These are phyloP conservation scores for Haberlea rhodopensis DNA, from an alignment of 257 asterid species.

Conservation along the genomic window DNA sequence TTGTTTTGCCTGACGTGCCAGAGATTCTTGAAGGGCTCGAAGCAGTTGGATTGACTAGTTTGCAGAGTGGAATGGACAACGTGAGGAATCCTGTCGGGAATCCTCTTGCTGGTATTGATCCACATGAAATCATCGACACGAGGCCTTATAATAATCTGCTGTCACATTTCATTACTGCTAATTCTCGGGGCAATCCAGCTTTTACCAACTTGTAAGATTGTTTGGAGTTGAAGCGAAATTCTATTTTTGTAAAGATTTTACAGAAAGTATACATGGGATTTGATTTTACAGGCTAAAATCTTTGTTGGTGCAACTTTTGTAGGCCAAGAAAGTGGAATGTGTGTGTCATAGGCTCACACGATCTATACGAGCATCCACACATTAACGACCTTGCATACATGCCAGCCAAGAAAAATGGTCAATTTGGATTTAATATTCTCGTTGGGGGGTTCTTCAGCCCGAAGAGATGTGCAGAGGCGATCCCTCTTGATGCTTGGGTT, in stretches of 20 bases:
- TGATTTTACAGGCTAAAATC: not conserved
- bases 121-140: constrained; percentile 82
- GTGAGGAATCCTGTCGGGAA: constrained; percentile 95
- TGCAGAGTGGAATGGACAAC: constrained; percentile 99
- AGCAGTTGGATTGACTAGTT: constrained; percentile 83
- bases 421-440: constrained; percentile 80
- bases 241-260: not conserved
- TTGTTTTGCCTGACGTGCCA: constrained; percentile 79
- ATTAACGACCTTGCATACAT: constrained; percentile 95
- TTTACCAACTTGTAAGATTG: constrained; percentile 76
- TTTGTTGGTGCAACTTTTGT: constrained; percentile 21
- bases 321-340: constrained; percentile 99
- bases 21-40: constrained; percentile 77
- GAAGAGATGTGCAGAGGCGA: constrained; percentile 90
- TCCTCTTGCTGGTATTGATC: constrained; percentile 96
- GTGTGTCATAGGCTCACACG: constrained; percentile 89
- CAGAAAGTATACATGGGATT: not conserved
- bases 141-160: constrained; percentile 78
- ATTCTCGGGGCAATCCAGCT: constrained; percentile 80
- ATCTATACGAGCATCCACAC: constrained; percentile 97
- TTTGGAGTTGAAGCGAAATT: too few relatives aligned
- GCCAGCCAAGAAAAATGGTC: constrained; percentile 80
- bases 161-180: constrained; percentile 77
- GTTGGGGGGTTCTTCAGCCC: constrained; percentile 95
- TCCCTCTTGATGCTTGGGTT: constrained; percentile 98